A percentile compares a stretch with the other conserved stretches of the same genome.
These are phyloP conservation scores for Calocybe gambosa DNA, from an alignment of 1,284 basidiomycete genomes.

Conservation along the genomic window DNA sequence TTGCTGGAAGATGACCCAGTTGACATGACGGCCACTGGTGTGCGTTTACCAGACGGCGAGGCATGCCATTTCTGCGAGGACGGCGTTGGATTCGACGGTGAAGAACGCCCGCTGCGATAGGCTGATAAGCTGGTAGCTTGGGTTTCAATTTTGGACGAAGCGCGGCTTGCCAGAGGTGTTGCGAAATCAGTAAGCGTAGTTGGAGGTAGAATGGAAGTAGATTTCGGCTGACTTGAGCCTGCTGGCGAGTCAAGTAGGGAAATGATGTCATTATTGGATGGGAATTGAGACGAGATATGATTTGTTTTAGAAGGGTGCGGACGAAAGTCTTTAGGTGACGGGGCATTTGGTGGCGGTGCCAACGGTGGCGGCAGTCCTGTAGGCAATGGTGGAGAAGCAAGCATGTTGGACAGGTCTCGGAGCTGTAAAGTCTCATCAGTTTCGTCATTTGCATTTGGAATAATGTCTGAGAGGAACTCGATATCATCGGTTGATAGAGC, in stretches of 20 bases:
- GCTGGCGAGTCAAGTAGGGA: slow-evolving; percentile 16
- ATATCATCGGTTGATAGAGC: slow-evolving; percentile 66
- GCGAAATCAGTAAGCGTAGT: background rate
- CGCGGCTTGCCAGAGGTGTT: slow-evolving; percentile 1
- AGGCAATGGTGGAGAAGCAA: slow-evolving; percentile 37
- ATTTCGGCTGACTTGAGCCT: background rate
- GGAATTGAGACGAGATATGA: background rate
- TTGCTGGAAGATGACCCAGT: slow-evolving; percentile 11
- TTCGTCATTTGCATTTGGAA: slow-evolving; percentile 47
- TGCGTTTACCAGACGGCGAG: slow-evolving; percentile 17
- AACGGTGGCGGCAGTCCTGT: slow-evolving; percentile 34
- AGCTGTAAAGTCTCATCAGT: slow-evolving; percentile 28
- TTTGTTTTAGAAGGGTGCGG: background rate
- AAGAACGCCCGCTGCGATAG: slow-evolving; percentile 8
- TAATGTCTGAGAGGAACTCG: slow-evolving; percentile 70
- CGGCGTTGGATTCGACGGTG: slow-evolving; percentile 7
- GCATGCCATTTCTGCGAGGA: slow-evolving; percentile 9
- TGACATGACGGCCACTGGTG: slow-evolving; percentile 26
- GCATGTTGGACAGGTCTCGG: slow-evolving; percentile 32
- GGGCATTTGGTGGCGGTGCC: slow-evolving; percentile 35
- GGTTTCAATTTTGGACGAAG: slow-evolving; percentile 1
- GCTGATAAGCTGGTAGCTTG: slow-evolving; percentile 6
- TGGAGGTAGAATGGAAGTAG: background rate
- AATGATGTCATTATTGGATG: slow-evolving; percentile 12
- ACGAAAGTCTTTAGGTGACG: slow-evolving; percentile 17